phyloP scores from a whole-genome alignment of 176 grass and related monocot genomes.

The Zoysia japonica region DNA sequence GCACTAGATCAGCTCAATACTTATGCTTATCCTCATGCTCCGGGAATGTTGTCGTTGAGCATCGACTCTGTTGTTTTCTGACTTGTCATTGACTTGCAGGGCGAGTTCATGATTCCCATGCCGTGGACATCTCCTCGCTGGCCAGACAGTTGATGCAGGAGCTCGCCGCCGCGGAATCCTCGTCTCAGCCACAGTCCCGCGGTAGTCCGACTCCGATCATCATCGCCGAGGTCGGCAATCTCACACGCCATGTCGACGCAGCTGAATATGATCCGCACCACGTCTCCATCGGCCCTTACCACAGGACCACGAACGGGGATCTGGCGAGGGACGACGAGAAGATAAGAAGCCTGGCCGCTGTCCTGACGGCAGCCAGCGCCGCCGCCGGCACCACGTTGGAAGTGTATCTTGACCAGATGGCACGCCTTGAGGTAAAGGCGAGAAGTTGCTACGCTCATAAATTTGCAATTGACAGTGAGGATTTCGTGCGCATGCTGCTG shows the following conservation, averaged over 20 bases:
- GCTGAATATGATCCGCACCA: not conserved
- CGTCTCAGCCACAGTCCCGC: not conserved
- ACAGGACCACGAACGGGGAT: not conserved
- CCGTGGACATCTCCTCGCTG: not conserved
- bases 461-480: not conserved
- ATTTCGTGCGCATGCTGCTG: not conserved
- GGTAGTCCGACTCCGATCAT: not conserved
- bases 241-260: not conserved
- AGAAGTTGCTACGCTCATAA: not conserved
- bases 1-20: not conserved
- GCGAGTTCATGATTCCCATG: not conserved
- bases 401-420: not conserved
- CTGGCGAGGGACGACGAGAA: not conserved
- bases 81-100: not conserved
- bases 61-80: not conserved
- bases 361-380: not conserved
- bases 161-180: not conserved
- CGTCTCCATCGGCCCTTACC: constrained; percentile 12
- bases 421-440: not conserved
- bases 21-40: not conserved
- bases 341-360: not conserved
- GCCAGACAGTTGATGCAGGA: not conserved
- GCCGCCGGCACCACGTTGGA: not conserved
- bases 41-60: not conserved
- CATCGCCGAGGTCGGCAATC: not conserved